Percentiles rank a stretch among this genome's conserved stretches.
These are phyloP conservation scores for Acorus gramineus DNA, from an alignment of 106 monocot genomes.

Conservation along the genomic window DNA sequence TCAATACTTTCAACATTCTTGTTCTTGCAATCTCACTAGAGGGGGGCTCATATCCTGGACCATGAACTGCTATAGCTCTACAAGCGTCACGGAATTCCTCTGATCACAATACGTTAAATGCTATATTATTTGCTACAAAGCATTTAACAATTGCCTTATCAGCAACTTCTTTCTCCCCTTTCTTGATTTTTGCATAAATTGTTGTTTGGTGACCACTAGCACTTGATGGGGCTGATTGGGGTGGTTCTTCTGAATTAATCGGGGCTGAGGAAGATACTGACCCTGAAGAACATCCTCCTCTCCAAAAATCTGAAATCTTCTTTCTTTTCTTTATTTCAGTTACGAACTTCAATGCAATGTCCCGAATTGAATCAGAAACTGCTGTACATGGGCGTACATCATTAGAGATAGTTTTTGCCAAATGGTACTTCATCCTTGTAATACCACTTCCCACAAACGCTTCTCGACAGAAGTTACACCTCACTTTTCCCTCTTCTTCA, in stretches of 20 bases:
- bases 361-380: conserved; percentile 8
- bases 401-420: conserved; percentile 12
- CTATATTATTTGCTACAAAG: not conserved
- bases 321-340: conserved; percentile 6
- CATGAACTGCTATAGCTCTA: conserved; percentile 12
- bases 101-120: conserved; percentile 3
- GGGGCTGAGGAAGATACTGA: not conserved
- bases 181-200: not conserved
- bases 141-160: no score
- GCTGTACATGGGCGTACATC: conserved; percentile 10
- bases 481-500: conserved; percentile 7
- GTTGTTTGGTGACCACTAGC: not conserved
- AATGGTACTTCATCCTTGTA: conserved; percentile 20
- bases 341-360: conserved; percentile 9
- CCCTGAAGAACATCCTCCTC: not conserved
- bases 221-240: not conserved
- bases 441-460: conserved; percentile 7
- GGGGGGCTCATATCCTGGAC: conserved; percentile 12
- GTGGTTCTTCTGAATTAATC: not conserved
- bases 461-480: conserved; percentile 12
- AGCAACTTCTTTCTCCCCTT: not conserved
- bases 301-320: not conserved
- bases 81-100: conserved; percentile 14
- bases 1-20: no score
- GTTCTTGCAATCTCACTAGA: no score